Conservation (phyloP, 176 grass and related monocot species). For the Aegilops sharonensis region DNA sequence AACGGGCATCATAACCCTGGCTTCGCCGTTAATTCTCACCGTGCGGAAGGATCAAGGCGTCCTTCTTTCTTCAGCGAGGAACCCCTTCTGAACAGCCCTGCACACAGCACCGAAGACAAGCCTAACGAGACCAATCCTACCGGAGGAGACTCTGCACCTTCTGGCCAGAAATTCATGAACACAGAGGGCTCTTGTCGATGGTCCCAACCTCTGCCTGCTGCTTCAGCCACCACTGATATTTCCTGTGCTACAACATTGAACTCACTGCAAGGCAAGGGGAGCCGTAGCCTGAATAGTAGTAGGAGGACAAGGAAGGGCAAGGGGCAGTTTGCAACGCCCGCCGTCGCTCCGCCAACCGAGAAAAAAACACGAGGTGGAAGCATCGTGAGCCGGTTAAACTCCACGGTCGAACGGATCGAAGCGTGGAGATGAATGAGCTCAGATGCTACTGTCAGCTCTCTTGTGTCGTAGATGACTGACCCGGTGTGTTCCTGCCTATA, state of each 20-base stretch:
- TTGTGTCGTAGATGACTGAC: slow-evolving; percentile 47
- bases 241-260: slow-evolving; percentile 24
- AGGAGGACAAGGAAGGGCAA: slow-evolving; percentile 71
- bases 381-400: slow-evolving; percentile 81
- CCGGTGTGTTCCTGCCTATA: slow-evolving; percentile 45
- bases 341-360: slow-evolving; percentile 29
- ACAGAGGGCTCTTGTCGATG: slow-evolving; percentile 30
- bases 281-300: slow-evolving; percentile 29
- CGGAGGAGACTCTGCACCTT: slow-evolving; percentile 21
- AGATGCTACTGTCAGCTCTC: slow-evolving; percentile 13
- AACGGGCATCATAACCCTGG: slow-evolving; percentile 64
- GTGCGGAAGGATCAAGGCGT: slow-evolving; percentile 37
- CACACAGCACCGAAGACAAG: slow-evolving; percentile 32
- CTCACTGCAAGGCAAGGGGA: slow-evolving; percentile 43
- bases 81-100: slow-evolving; percentile 43
- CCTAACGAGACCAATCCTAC: neutral
- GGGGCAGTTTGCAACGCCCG: slow-evolving; percentile 28
- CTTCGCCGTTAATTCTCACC: slow-evolving; percentile 28
- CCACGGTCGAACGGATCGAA: slow-evolving; percentile 73
- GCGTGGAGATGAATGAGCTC: slow-evolving; percentile 65
- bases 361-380: slow-evolving; percentile 59
- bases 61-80: slow-evolving; percentile 51
- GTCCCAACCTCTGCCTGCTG: neutral
- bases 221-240: slow-evolving; percentile 30
- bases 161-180: slow-evolving; percentile 5